Base-by-base conservation (phyloP, 371 early-diverging fungal genomes). In the Rhizopus sp. region DNA sequence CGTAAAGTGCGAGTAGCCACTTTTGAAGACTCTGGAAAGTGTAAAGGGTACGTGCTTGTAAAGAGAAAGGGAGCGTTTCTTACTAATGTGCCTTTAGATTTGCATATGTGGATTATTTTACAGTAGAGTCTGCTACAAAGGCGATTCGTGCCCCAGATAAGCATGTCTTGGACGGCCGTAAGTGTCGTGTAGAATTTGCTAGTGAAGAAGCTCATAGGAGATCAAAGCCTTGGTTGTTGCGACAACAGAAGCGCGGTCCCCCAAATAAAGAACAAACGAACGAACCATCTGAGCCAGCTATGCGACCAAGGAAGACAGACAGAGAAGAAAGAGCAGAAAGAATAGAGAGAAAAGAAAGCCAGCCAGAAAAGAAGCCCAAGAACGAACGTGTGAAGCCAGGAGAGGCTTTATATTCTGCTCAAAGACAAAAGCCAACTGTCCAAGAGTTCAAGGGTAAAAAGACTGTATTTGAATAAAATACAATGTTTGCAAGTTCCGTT, bases 11-110 rank as follows among this genome's bases (percentile, higher is more conserved):
- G 89, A 35, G 56, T 90, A 50, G 85, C 85, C 3, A 88, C 90
- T 0, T 90, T 90, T 60, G 84, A 89, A 62, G 91, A 90, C 63
- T 75, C 82, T 32, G 86, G 86, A 51, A 87, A 88, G 63, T 87
- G 88, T 76, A 88, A 88, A 74, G 90, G 90, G 79, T 85, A 80
- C 65, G 10, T n/a, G 1, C 10, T 13, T 16, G 5, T 53, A 12
- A 32, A 37, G 35, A 37, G 13, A 52, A 49, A 32, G 32, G 15
- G 15, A 8, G 12, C 8, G 4, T 41, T 13, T 17, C 12, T 58
- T 7, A 30, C 46, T 6, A 32, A 40, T 17, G 13, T 7, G 39
- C 44, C 15, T 7, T 40, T 69, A 78, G 80, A 10, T 87, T 89
- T 56, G 88, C 73, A 1, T 89, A 89, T 58, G 75, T 88, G 31